A percentile compares a stretch with the other conserved stretches of the same genome.
Evolutionary conservation across 2,329 filamentous ascomycete species (phyloP).

Genomic region (Thermomyces lanuginosus): DNA sequence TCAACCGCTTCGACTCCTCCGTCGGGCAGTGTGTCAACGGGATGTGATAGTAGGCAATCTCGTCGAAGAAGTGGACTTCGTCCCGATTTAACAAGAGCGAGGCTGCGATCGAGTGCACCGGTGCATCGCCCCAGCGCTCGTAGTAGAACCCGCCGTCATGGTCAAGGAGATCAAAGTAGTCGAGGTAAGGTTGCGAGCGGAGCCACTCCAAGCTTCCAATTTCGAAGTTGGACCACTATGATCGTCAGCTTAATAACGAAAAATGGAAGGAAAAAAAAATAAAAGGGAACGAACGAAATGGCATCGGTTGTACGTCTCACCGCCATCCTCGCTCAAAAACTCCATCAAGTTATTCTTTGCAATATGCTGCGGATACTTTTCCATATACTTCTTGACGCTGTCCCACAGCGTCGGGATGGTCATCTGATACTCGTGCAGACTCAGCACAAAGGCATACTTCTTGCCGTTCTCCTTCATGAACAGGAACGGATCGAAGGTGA

Average conservation of each 20-base stretch:
- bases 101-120: slow-evolving; percentile 94
- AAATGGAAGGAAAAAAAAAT: neutral
- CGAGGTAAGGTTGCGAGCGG: slow-evolving; percentile 69
- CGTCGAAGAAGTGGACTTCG: slow-evolving; percentile 96
- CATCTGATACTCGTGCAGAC: slow-evolving; percentile 89
- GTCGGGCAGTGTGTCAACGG: slow-evolving; percentile 97
- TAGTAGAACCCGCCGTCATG: slow-evolving; percentile 95
- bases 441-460: slow-evolving; percentile 95
- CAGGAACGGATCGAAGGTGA: slow-evolving; percentile 90
- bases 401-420: slow-evolving; percentile 96
- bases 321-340: slow-evolving; percentile 81
- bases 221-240: slow-evolving; percentile 96
- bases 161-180: slow-evolving; percentile 82
- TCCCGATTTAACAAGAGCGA: slow-evolving; percentile 75
- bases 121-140: slow-evolving; percentile 94
- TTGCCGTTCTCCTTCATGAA: slow-evolving; percentile 93
- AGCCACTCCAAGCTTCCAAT: slow-evolving; percentile 90
- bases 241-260: slow-evolving; percentile 6
- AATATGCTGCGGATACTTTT: slow-evolving; percentile 77
- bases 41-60: slow-evolving; percentile 95
- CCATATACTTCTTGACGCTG: slow-evolving; percentile 85
- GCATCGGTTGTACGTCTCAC: slow-evolving; percentile 89
- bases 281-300: slow-evolving; percentile 57
- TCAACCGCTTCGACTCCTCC: slow-evolving; percentile 63
- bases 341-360: slow-evolving; percentile 68